These are phyloP conservation scores for Fraxinus angustifolia DNA, from an alignment of 305 asterid genomes.

Conservation along the genomic window DNA sequence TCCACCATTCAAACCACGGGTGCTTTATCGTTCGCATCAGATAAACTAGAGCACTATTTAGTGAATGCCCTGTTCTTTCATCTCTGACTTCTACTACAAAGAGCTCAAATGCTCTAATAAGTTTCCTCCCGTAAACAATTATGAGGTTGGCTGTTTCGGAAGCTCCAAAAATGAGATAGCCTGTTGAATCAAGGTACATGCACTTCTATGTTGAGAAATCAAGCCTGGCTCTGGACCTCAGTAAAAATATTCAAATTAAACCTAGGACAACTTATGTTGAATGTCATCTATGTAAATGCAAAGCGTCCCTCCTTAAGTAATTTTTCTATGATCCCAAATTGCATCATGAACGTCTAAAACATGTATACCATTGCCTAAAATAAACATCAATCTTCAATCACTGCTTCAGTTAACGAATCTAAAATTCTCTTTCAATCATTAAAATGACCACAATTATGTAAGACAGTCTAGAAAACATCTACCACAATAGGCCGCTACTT, in stretches of 20 bases:
- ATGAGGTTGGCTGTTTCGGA: background rate
- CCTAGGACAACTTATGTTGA: background rate
- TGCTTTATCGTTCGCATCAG: background rate
- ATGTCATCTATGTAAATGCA: background rate
- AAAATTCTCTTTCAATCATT: background rate
- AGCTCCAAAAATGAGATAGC: background rate
- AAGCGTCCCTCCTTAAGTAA: background rate
- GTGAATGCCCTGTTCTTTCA: background rate
- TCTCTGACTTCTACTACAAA: background rate
- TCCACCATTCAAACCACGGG: background rate
- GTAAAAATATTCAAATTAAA: background rate
- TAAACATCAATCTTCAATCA: background rate
- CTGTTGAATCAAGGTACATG: background rate
- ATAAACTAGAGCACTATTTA: background rate
- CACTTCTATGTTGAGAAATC: background rate
- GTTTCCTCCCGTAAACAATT: background rate
- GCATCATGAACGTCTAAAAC: background rate
- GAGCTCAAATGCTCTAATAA: background rate
- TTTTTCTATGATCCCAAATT: background rate
- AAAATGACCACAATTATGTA: background rate
- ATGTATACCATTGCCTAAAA: background rate
- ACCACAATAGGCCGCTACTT: background rate
- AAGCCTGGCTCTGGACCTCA: background rate
- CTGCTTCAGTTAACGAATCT: background rate
- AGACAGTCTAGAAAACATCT: background rate